A percentile compares a stretch with the other conserved stretches of the same genome.
Evolutionary conservation across 2,329 filamentous ascomycete species (phyloP).

Genomic region (Fusarium staphyleae): DNA sequence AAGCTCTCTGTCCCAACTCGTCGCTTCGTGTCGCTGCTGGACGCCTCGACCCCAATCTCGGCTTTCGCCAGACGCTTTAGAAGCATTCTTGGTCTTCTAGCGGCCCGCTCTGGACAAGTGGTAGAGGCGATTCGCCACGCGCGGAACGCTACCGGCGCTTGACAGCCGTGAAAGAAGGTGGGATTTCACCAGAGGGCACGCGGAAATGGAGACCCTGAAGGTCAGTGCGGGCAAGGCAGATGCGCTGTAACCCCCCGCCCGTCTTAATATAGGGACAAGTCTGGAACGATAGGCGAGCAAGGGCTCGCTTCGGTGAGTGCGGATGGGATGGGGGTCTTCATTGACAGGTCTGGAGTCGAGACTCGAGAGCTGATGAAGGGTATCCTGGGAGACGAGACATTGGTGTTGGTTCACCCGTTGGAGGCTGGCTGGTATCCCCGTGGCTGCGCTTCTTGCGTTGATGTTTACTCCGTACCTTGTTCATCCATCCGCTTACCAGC

Average conservation of each 20-base stretch:
- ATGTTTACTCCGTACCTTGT: background rate
- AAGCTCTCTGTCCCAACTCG: background rate
- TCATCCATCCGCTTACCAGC: no score
- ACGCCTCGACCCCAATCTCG: constrained; percentile 4
- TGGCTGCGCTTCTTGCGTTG: background rate
- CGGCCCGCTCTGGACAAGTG: constrained; percentile 3
- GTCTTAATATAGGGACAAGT: constrained; percentile 6
- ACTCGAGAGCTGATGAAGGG: background rate
- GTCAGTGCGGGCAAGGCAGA: constrained; percentile 4
- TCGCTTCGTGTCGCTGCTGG: background rate
- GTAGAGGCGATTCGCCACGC: background rate
- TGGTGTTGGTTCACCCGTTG: background rate
- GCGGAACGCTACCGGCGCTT: constrained; percentile 17
- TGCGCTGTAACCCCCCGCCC: constrained; percentile 9
- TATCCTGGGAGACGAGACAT: background rate
- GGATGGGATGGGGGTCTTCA: constrained; percentile 1
- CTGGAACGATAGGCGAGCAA: constrained; percentile 30
- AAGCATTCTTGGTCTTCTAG: constrained; percentile 14
- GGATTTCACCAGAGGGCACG: constrained; percentile 5
- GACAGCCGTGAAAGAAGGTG: background rate
- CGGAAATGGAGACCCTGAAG: constrained; percentile 3
- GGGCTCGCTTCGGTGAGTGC: constrained; percentile 23
- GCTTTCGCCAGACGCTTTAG: constrained; percentile 15
- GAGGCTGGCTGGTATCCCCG: no score
- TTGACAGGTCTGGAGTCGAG: background rate